Evolutionary conservation across 2,329 filamentous ascomycete species (phyloP).

Genomic region (Plenodomus tracheiphilus): DNA sequence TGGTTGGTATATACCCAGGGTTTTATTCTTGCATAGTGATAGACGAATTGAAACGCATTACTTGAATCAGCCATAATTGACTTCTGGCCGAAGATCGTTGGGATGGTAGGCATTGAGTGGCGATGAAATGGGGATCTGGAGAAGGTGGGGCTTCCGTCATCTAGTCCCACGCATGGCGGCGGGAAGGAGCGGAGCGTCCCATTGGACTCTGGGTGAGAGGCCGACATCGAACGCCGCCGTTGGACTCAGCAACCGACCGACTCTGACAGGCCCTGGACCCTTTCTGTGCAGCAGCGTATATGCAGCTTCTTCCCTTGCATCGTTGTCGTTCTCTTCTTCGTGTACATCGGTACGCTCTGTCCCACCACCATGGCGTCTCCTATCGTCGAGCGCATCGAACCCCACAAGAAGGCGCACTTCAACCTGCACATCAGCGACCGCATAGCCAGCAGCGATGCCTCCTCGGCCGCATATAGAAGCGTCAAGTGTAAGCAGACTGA

Average conservation of each 20-base stretch:
- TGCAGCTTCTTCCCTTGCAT: no score
- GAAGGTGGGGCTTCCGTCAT: not conserved
- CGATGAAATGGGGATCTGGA: not conserved
- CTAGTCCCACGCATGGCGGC: not conserved
- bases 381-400: constrained; percentile 42
- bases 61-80: no score
- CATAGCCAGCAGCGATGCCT: constrained; percentile 27
- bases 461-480: constrained; percentile 27
- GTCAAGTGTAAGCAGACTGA: constrained; percentile 38
- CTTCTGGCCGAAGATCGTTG: not conserved
- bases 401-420: constrained; percentile 45
- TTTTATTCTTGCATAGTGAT: constrained; percentile 1
- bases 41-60: not conserved
- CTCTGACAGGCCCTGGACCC: not conserved
- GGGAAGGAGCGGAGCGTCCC: not conserved
- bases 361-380: constrained; percentile 41
- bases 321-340: not conserved
- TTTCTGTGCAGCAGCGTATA: not conserved
- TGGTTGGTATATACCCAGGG: constrained; percentile 16
- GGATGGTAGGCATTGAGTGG: not conserved
- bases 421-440: constrained; percentile 42
- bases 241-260: not conserved
- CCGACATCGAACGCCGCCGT: not conserved
- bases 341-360: no score
- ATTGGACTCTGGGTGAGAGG: not conserved